Conservation (phyloP, 2,329 filamentous ascomycete genomes). For the Hirsutella minnesotensis region DNA sequence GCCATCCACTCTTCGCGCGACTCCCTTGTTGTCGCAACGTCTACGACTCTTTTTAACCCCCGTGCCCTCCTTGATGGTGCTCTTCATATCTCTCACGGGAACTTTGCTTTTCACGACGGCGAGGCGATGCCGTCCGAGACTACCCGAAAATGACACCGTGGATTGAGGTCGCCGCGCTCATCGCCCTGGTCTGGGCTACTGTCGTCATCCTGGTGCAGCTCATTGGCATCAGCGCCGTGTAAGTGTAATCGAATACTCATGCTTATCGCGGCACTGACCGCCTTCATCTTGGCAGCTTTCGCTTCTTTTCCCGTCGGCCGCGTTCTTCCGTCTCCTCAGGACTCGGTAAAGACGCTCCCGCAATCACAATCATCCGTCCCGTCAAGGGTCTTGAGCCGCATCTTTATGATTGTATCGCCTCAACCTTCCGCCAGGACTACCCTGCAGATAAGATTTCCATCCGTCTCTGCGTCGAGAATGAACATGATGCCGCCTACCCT, state of each 20-base stretch:
- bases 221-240: slow-evolving; percentile 47
- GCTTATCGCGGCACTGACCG: no score
- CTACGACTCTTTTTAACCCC: no score
- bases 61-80: no score
- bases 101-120: neutral
- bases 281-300: slow-evolving; percentile 27
- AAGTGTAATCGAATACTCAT: no score
- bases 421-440: slow-evolving; percentile 75
- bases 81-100: neutral
- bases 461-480: slow-evolving; percentile 68
- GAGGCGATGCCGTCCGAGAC: slow-evolving; percentile 4
- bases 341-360: slow-evolving; percentile 48
- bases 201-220: slow-evolving; percentile 40
- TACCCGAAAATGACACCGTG: slow-evolving; percentile 14
- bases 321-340: slow-evolving; percentile 37
- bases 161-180: slow-evolving; percentile 28
- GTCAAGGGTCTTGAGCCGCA: slow-evolving; percentile 85
- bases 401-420: slow-evolving; percentile 84
- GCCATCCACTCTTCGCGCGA: no score
- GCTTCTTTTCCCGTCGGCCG: slow-evolving; percentile 38
- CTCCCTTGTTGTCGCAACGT: no score
- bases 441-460: slow-evolving; percentile 65
- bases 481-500: slow-evolving; percentile 64
- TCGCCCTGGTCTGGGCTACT: slow-evolving; percentile 40
- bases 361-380: slow-evolving; percentile 83